Conservation (phyloP, 2,329 filamentous ascomycete species). For the Ilyonectria robusta region DNA sequence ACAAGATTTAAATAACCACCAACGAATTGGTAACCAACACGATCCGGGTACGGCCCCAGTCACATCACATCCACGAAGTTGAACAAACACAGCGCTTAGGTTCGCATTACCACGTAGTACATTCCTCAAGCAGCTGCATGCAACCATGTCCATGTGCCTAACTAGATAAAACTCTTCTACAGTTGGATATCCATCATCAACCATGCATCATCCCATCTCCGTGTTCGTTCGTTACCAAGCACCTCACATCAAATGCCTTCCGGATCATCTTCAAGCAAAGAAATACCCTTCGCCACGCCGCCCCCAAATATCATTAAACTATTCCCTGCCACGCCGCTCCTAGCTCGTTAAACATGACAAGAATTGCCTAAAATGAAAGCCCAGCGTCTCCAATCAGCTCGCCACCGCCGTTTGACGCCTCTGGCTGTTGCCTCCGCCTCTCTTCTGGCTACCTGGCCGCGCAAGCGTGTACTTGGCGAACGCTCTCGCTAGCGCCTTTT, state of each 20-base stretch:
- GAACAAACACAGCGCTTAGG: background rate
- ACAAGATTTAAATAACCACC: no score
- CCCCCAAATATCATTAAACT: slow-evolving; percentile 13
- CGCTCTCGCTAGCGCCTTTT: slow-evolving; percentile 92
- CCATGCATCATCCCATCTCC: slow-evolving; percentile 2
- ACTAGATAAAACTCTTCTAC: slow-evolving; percentile 6
- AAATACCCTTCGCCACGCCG: slow-evolving; percentile 2
- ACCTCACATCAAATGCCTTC: background rate
- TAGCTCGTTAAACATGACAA: background rate
- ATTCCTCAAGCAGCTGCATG: background rate
- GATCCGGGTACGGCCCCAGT: background rate
- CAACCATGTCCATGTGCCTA: background rate
- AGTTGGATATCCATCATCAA: slow-evolving; percentile 21
- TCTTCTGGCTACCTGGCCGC: slow-evolving; percentile 59
- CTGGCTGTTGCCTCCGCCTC: slow-evolving; percentile 40
- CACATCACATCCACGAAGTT: background rate
- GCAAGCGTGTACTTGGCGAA: slow-evolving; percentile 93
- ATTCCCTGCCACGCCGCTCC: background rate
- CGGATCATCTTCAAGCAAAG: background rate
- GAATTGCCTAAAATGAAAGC: background rate
- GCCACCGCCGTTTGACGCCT: slow-evolving; percentile 50
- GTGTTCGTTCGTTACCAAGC: slow-evolving; percentile 9
- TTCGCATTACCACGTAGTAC: background rate
- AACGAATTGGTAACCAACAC: background rate
- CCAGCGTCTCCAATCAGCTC: slow-evolving; percentile 35